phyloP scores from a whole-genome alignment of 768 basidiomycete species.

The Strobilomyces dryophilus region DNA sequence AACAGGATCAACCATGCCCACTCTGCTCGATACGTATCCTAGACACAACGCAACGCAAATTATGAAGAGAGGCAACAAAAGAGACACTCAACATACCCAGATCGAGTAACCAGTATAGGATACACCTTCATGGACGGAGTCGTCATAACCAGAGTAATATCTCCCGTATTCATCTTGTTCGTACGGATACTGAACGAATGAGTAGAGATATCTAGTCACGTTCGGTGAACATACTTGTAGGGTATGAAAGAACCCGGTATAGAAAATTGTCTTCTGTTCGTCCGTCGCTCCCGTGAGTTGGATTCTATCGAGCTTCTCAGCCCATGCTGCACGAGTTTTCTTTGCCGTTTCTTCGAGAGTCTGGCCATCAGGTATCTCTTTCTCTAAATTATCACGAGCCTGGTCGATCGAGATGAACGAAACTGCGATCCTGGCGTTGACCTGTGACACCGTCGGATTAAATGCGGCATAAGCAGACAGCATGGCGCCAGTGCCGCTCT shows the following conservation, averaged over 20 bases:
- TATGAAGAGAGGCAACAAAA: background rate
- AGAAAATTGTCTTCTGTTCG: constrained; percentile 48
- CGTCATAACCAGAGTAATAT: constrained; percentile 80
- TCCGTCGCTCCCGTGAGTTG: too few species aligned
- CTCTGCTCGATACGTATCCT: constrained; percentile 77
- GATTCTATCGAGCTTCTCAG: too few species aligned
- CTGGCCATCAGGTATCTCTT: too few species aligned
- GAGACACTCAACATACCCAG: constrained; percentile 58
- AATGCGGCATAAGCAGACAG: too few species aligned
- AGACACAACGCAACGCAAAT: background rate
- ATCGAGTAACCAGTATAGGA: constrained; percentile 81
- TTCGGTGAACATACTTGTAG: constrained; percentile 42
- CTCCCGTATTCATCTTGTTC: constrained; percentile 62
- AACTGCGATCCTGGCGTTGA: too few species aligned
- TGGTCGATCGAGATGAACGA: too few species aligned
- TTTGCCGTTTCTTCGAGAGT: too few species aligned
- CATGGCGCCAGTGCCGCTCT: too few species aligned
- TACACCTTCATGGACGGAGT: constrained; percentile 54
- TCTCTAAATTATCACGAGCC: too few species aligned
- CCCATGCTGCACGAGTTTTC: too few species aligned
- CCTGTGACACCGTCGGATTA: too few species aligned
- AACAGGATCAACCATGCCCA: constrained; percentile 79
- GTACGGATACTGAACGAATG: constrained; percentile 59
- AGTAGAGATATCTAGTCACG: background rate
- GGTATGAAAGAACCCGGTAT: constrained; percentile 61